Evolutionary conservation across 495 filamentous ascomycete species (phyloP).

Genomic region (Neurospora sp.): DNA sequence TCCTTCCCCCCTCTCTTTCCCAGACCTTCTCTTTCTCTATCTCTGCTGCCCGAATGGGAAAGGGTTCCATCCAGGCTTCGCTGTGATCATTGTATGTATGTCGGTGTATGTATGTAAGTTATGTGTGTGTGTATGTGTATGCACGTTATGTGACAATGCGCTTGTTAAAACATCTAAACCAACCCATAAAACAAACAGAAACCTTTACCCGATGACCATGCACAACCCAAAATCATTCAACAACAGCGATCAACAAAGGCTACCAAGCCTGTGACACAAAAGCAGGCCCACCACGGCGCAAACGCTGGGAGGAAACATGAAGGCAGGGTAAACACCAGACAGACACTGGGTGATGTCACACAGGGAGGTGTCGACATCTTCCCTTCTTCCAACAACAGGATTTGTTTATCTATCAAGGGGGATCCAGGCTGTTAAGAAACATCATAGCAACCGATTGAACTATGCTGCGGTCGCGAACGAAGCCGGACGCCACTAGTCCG

Average conservation of each 20-base stretch:
- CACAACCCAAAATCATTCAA: neutral
- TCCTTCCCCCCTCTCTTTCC: neutral
- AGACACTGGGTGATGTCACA: neutral
- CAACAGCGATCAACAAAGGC: neutral
- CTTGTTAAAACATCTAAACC: neutral
- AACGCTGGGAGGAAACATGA: neutral
- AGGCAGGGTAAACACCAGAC: neutral
- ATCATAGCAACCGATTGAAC: neutral
- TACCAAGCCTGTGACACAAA: neutral
- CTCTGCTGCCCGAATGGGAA: neutral
- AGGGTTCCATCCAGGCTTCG: neutral
- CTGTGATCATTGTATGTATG: neutral
- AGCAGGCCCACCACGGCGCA: neutral
- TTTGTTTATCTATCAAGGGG: neutral
- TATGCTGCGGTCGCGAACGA: neutral
- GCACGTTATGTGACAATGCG: neutral
- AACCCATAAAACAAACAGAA: neutral
- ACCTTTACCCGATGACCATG: neutral
- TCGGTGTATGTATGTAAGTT: neutral
- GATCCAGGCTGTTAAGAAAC: neutral
- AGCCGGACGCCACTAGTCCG: neutral
- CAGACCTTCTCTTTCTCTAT: neutral
- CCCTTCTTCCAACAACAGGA: neutral
- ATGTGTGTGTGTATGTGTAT: neutral
- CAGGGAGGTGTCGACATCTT: neutral